A percentile compares a stretch with the other conserved stretches of the same genome.
Evolutionary conservation across 495 filamentous ascomycete species (phyloP).

Genomic region (Neurospora tetrasperma): DNA sequence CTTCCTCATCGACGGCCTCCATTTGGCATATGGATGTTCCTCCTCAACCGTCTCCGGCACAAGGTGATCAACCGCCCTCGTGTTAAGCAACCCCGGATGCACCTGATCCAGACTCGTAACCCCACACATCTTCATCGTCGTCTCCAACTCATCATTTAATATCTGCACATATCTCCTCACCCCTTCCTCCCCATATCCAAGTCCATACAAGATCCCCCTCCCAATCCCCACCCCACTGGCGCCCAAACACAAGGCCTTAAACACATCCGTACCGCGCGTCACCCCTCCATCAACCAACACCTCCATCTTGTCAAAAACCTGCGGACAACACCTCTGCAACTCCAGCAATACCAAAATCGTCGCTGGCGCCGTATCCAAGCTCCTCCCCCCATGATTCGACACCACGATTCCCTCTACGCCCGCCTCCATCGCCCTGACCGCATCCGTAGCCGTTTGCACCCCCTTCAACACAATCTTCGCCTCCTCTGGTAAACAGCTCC

Average conservation of each 20-base stretch:
- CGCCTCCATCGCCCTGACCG: conserved; percentile 40
- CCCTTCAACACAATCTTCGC: conserved; percentile 55
- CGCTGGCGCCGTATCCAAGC: conserved; percentile 53
- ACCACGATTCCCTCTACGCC: conserved; percentile 51
- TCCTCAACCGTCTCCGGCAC: conserved; percentile 39
- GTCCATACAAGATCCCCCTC: conserved; percentile 48
- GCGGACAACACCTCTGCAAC: conserved; percentile 46
- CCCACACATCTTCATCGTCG: conserved; percentile 69
- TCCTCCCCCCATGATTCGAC: conserved; percentile 63
- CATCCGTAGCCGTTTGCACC: conserved; percentile 53
- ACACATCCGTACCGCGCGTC: conserved; percentile 52
- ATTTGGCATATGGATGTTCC: conserved; percentile 55
- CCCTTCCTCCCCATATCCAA: conserved; percentile 67
- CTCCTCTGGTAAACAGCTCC: conserved; percentile 22
- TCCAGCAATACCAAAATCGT: conserved; percentile 55
- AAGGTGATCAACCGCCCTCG: conserved; percentile 58
- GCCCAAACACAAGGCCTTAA: conserved; percentile 59
- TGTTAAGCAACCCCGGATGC: conserved; percentile 60
- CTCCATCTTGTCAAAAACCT: conserved; percentile 52
- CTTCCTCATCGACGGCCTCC: conserved; percentile 19
- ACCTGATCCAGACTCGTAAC: conserved; percentile 62
- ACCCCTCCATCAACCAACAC: conserved; percentile 62
- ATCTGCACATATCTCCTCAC: conserved; percentile 57
- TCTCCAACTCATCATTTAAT: conserved; percentile 66
- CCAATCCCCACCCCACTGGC: conserved; percentile 56